Conservation (phyloP, 1,139 yeast genomes). For the Magnusiomyces tetraspermus region DNA sequence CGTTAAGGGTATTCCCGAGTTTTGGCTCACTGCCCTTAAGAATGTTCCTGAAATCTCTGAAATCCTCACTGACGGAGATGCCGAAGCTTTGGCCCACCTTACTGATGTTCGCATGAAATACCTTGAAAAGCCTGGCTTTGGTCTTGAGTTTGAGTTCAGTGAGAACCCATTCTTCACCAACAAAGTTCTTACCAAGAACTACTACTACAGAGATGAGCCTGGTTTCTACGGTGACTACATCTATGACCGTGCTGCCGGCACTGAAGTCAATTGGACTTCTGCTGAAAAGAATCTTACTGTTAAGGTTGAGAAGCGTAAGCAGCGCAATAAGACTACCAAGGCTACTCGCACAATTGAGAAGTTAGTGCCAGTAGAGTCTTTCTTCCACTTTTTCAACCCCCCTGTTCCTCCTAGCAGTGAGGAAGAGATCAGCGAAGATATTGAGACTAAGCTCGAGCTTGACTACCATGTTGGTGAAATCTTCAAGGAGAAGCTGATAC, state of each 20-base stretch:
- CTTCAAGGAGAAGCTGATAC: constrained; percentile 79
- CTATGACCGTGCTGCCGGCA: constrained; percentile 94
- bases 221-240: constrained; percentile 95
- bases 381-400: constrained; percentile 92
- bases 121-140: constrained; percentile 82
- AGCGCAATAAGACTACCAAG: constrained; percentile 93
- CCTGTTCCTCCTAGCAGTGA: constrained; percentile 59
- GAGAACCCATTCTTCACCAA: constrained; percentile 75
- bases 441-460: constrained; percentile 59
- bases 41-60: constrained; percentile 76
- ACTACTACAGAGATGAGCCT: constrained; percentile 87
- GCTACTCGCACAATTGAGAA: constrained; percentile 95
- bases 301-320: constrained; percentile 87
- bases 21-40: constrained; percentile 94
- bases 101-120: constrained; percentile 72
- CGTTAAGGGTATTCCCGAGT: constrained; percentile 74
- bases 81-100: constrained; percentile 66
- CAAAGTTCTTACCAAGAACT: constrained; percentile 65
- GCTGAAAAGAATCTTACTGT: constrained; percentile 79
- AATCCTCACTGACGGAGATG: constrained; percentile 82
- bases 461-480: constrained; percentile 97
- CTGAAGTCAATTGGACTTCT: constrained; percentile 73
- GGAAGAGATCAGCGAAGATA: constrained; percentile 48
- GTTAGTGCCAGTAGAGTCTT: constrained; percentile 84
- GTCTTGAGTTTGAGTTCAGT: constrained; percentile 67